These are phyloP conservation scores for Cornus controversa DNA, from an alignment of 148 eudicot species.

Conservation along the genomic window DNA sequence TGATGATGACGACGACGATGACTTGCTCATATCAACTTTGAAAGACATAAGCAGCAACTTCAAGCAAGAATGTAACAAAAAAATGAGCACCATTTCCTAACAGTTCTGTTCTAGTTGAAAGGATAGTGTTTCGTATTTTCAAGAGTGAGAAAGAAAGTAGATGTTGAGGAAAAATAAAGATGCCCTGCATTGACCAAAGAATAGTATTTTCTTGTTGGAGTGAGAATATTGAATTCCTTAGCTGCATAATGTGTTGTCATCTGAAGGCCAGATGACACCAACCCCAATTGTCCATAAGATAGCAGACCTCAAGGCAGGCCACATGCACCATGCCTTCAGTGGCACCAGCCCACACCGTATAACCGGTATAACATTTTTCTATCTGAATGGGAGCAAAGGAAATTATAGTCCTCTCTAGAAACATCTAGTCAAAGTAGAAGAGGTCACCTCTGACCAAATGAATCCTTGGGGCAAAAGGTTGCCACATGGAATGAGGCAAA, in stretches of 20 bases:
- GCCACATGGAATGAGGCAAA: background rate
- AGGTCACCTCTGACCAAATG: background rate
- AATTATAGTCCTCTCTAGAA: no score
- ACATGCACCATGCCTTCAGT: background rate
- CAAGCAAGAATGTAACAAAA: background rate
- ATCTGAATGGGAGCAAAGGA: background rate
- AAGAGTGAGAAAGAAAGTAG: background rate
- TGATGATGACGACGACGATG: no score
- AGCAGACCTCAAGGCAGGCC: no score
- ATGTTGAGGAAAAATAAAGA: background rate
- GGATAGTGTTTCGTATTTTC: background rate
- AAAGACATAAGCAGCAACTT: background rate
- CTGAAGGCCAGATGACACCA: background rate
- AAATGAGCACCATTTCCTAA: background rate
- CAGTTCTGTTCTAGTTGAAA: background rate
- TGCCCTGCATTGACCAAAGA: background rate
- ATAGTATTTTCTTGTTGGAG: background rate
- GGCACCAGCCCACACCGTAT: background rate
- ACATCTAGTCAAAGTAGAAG: background rate
- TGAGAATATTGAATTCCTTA: background rate
- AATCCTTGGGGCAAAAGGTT: background rate
- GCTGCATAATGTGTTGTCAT: no score
- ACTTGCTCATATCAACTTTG: no score
- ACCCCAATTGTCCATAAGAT: background rate
- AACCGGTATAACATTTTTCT: background rate